These are phyloP conservation scores for Dissoconium aciculare DNA, from an alignment of 2,329 filamentous ascomycete genomes.

Conservation along the genomic window DNA sequence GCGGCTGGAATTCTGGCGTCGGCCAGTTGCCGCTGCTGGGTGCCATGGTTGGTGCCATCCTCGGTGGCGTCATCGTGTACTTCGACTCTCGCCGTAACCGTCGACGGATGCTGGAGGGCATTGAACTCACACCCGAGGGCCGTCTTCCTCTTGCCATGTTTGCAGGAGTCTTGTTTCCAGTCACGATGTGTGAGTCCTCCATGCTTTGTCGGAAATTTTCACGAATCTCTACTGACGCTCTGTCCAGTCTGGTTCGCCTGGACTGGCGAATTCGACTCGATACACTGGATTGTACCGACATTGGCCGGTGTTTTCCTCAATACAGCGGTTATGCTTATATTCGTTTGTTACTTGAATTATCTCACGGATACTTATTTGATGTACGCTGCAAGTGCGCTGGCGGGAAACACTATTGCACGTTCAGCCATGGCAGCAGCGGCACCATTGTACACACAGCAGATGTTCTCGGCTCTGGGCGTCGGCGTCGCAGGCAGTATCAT, in stretches of 20 bases:
- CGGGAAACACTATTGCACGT: conserved; percentile 19
- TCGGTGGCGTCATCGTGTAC: conserved; percentile 32
- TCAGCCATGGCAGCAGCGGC: conserved; percentile 18
- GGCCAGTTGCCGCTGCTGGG: conserved; percentile 39
- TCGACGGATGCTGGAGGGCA: conserved; percentile 26
- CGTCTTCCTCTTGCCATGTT: conserved; percentile 21
- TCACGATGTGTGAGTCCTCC: conserved; percentile 16
- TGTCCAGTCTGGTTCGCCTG: conserved; percentile 22
- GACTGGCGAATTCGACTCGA: conserved; percentile 25
- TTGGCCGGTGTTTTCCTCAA: conserved; percentile 31
- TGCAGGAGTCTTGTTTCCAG: conserved; percentile 20
- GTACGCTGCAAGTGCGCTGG: conserved; percentile 21
- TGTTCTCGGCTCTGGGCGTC: conserved; percentile 21
- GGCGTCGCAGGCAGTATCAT: conserved; percentile 26
- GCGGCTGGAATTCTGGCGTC: conserved; percentile 41
- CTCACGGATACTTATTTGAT: conserved; percentile 35
- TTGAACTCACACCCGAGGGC: conserved; percentile 29
- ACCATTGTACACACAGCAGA: conserved; percentile 20
- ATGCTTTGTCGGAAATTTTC: too few relatives aligned
- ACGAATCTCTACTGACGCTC: too few relatives aligned
- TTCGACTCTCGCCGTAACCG: conserved; percentile 27
- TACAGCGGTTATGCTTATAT: conserved; percentile 30
- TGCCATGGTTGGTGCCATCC: conserved; percentile 32
- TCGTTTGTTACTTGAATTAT: conserved; percentile 41
- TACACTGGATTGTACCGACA: conserved; percentile 33